Evolutionary conservation across 306 rosid genomes (phyloP).

Genomic region (Glycine soja): DNA sequence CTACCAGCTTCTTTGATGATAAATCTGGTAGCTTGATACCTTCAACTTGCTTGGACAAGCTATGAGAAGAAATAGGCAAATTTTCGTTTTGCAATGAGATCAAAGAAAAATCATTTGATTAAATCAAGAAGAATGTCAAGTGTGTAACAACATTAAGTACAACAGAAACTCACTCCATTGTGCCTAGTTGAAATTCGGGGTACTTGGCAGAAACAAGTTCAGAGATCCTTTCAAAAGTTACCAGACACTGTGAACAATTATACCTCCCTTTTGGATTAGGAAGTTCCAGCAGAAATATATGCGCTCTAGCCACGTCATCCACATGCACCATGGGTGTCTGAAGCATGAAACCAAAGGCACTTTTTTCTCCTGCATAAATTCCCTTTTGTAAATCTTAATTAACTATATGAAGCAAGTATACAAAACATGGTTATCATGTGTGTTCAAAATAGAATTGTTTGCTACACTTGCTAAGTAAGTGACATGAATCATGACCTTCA

Average conservation of each 20-base stretch:
- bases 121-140: not conserved
- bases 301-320: not conserved
- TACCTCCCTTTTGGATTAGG: constrained; percentile 16
- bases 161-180: not conserved
- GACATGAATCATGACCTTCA: too few species aligned
- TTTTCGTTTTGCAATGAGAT: not conserved
- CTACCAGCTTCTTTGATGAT: constrained; percentile 18
- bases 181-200: not conserved
- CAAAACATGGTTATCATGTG: too few species aligned
- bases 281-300: constrained; percentile 13
- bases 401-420: too few species aligned
- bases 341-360: not conserved
- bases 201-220: constrained; percentile 5
- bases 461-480: too few species aligned
- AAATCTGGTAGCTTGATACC: not conserved
- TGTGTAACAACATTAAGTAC: not conserved
- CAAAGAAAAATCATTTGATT: not conserved
- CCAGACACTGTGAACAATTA: not conserved
- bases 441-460: too few species aligned
- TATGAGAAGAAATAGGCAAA: not conserved
- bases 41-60: not conserved
- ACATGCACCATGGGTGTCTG: not conserved
- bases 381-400: not conserved
- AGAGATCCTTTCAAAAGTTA: not conserved
- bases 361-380: not conserved